Evolutionary conservation across 805 yeast species (phyloP).

Genomic region (Hanseniaspora thailandica): DNA sequence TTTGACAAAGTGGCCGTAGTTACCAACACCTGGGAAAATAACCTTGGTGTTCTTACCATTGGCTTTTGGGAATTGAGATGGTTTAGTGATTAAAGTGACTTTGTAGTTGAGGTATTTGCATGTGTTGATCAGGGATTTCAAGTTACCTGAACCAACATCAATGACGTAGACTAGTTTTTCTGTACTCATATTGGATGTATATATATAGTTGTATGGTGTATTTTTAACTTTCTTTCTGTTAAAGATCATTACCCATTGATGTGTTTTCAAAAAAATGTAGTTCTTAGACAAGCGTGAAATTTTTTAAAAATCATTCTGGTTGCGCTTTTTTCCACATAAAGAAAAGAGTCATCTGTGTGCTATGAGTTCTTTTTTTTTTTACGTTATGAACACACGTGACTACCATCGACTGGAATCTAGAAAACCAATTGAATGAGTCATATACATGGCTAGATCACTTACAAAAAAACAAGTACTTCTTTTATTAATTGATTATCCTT

Average conservation of each 20-base stretch:
- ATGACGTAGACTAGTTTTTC: conserved; percentile 43
- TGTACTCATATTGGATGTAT: neutral
- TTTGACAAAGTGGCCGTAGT: conserved; percentile 84
- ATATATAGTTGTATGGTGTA: neutral
- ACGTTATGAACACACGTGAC: too few species aligned
- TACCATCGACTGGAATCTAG: too few species aligned
- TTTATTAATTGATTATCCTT: neutral
- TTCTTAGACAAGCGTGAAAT: neutral
- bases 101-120: conserved; percentile 64
- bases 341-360: neutral
- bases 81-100: conserved; percentile 46
- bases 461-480: too few species aligned
- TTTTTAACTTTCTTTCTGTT: too few species aligned
- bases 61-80: conserved; percentile 40
- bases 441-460: too few species aligned
- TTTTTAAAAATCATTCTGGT: too few species aligned
- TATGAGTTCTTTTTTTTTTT: too few species aligned
- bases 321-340: too few species aligned
- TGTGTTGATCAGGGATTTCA: conserved; percentile 82
- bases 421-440: too few species aligned
- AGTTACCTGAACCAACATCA: conserved; percentile 88
- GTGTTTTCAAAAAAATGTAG: too few species aligned
- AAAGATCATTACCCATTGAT: too few species aligned
- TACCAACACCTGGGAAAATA: conserved; percentile 94
- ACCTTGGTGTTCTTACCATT: conserved; percentile 40